These are phyloP conservation scores for Penicillium fimorum DNA, from an alignment of 495 filamentous ascomycete genomes.

Conservation along the genomic window DNA sequence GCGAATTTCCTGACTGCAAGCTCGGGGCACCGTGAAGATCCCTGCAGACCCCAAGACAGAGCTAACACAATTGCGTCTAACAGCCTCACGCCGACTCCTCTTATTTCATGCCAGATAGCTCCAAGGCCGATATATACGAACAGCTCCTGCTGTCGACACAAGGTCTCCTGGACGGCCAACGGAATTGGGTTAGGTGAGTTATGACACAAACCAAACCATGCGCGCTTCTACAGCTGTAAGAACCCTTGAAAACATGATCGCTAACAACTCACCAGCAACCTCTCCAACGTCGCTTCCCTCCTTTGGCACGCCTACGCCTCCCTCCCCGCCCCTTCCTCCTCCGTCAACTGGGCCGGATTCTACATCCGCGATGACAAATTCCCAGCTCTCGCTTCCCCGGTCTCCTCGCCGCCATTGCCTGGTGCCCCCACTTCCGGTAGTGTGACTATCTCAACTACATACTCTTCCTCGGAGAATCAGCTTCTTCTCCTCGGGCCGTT, in stretches of 20 bases:
- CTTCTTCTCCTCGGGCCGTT: conserved; percentile 80
- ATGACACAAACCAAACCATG: conserved; percentile 16
- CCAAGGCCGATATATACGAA: conserved; percentile 73
- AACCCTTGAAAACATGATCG: neutral
- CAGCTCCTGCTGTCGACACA: conserved; percentile 71
- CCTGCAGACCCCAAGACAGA: neutral
- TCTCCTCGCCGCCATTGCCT: conserved; percentile 25
- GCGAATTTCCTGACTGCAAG: neutral
- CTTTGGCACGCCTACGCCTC: conserved; percentile 84
- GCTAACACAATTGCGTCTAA: conserved; percentile 3
- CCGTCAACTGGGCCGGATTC: conserved; percentile 91
- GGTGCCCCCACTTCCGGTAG: conserved; percentile 12
- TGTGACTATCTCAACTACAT: conserved; percentile 29
- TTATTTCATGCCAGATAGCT: conserved; percentile 62
- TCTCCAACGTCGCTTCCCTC: conserved; percentile 79
- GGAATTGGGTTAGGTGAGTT: conserved; percentile 87
- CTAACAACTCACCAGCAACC: conserved; percentile 57
- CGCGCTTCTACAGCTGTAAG: neutral
- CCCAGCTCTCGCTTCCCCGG: conserved; percentile 35
- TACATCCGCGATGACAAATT: conserved; percentile 70
- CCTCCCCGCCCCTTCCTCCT: conserved; percentile 66
- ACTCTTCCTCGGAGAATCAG: conserved; percentile 27
- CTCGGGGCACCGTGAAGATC: neutral
- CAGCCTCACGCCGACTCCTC: conserved; percentile 89
- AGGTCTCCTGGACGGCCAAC: conserved; percentile 71